These are phyloP conservation scores for Boletus pseudopeckii DNA, from an alignment of 768 basidiomycete genomes.

Conservation along the genomic window DNA sequence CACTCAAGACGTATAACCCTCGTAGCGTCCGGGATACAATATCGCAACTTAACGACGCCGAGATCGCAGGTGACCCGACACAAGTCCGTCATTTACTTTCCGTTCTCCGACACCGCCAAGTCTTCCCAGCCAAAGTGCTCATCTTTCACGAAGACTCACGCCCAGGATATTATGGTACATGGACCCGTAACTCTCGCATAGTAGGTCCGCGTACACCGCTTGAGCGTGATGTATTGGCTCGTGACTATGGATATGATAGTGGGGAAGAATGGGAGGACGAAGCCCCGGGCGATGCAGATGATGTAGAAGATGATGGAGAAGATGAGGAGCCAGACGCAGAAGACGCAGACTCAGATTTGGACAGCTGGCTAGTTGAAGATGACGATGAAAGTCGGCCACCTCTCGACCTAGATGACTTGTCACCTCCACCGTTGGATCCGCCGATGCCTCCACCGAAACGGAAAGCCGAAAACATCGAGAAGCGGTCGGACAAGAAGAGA, in stretches of 20 bases:
- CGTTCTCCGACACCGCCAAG: constrained; percentile 56
- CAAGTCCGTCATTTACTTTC: constrained; percentile 63
- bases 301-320: constrained; percentile 59
- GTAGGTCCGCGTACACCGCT: constrained; percentile 86
- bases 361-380: constrained; percentile 48
- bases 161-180: constrained; percentile 94
- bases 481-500: constrained; percentile 60
- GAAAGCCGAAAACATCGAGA: constrained; percentile 52
- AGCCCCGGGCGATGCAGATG: constrained; percentile 69
- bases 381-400: constrained; percentile 64
- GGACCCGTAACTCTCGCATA: constrained; percentile 75
- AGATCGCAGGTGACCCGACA: constrained; percentile 67
- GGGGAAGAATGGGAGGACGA: constrained; percentile 97
- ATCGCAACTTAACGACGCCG: constrained; percentile 68
- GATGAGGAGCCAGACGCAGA: constrained; percentile 66
- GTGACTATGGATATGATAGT: constrained; percentile 92
- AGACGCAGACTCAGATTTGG: constrained; percentile 42
- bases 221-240: constrained; percentile 65
- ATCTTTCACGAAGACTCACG: constrained; percentile 82
- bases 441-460: constrained; percentile 52
- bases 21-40: constrained; percentile 51
- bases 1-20: constrained; percentile 30
- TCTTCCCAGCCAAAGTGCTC: constrained; percentile 75
- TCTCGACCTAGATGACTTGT: constrained; percentile 38
- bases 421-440: constrained; percentile 30